Evolutionary conservation across 2,329 filamentous ascomycete species (phyloP), one percentile per base, ranked within the genome.

Genomic region (Leptographium radiaticola): DNA sequence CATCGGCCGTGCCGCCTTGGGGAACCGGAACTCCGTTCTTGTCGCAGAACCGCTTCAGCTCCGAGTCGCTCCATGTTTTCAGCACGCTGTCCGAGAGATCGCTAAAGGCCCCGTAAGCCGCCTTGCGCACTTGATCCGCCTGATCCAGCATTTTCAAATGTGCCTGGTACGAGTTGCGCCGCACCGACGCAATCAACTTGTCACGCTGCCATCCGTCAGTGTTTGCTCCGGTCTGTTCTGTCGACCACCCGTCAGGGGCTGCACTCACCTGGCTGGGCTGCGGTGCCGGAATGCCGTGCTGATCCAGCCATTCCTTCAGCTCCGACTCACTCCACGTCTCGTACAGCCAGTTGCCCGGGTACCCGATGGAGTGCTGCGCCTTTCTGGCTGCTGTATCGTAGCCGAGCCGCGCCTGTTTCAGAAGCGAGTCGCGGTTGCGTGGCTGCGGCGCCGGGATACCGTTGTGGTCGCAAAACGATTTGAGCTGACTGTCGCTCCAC

Each of bases 261-360:
- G 6, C 15, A 54, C 71, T 61, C 62, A 73, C 71, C 57, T 75
- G 83, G 49, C 81, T 81, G 34, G 89, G 86, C 67, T 97, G 91
- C 57, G 93, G 91, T 53, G 80, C 87, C 13, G 88, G 84, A 68
- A 91, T 83, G 51, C 93, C 93, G 61, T 89, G 82, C 60, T 85
- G 84, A 63, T 97, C 93, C 48, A 96, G 84, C 86, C 87, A 98
- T 60, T 87, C 79, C 75, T 97, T 97, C 58, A 95, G 73, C 50
- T 96, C 91, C 59, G 90, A 96, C 59, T 95, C 71, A 52, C 87
- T 84, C 93, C 93, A 98, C 9, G 84, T 76, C 57, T 83, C 78
- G 66, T 96, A 98, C 45, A 97, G 74, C 93, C 93, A 97, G 71
- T 96, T 82, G 42, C 93, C 93, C 38, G 93, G 93, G 65, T 97